These are phyloP conservation scores for Tinospora cordifolia DNA, from an alignment of 164 flowering plant genomes.

Conservation along the genomic window DNA sequence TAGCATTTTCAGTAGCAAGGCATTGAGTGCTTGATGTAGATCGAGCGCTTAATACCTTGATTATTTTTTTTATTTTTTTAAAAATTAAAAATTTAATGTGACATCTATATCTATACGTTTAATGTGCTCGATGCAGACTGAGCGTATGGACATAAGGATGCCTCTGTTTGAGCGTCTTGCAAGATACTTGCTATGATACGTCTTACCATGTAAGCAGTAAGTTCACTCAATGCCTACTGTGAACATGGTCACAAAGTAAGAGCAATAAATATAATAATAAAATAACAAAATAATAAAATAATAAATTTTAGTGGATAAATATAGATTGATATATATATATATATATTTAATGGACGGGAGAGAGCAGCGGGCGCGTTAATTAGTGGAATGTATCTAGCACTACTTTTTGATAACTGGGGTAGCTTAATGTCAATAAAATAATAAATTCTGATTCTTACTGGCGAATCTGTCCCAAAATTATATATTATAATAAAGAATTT, in stretches of 20 bases:
- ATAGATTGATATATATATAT: background rate
- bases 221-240: too few relatives aligned
- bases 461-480: conserved; percentile 23
- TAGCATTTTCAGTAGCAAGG: too few relatives aligned
- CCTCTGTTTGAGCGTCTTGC: too few relatives aligned
- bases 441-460: background rate
- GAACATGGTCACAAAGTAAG: background rate
- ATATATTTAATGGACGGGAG: background rate
- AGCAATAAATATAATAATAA: background rate
- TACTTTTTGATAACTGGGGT: background rate
- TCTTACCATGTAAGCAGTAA: too few relatives aligned
- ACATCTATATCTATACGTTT: too few relatives aligned
- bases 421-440: conserved; percentile 5
- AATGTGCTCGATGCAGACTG: too few relatives aligned
- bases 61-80: too few relatives aligned
- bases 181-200: too few relatives aligned
- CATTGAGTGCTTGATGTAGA: too few relatives aligned
- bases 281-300: background rate
- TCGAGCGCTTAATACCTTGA: too few relatives aligned
- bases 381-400: background rate
- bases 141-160: too few relatives aligned
- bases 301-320: background rate
- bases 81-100: too few relatives aligned
- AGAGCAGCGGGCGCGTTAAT: background rate
- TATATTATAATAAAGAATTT: conserved; percentile 26